Evolutionary conservation across 2,329 filamentous ascomycete species (phyloP).

Genomic region (Cytospora mali): DNA sequence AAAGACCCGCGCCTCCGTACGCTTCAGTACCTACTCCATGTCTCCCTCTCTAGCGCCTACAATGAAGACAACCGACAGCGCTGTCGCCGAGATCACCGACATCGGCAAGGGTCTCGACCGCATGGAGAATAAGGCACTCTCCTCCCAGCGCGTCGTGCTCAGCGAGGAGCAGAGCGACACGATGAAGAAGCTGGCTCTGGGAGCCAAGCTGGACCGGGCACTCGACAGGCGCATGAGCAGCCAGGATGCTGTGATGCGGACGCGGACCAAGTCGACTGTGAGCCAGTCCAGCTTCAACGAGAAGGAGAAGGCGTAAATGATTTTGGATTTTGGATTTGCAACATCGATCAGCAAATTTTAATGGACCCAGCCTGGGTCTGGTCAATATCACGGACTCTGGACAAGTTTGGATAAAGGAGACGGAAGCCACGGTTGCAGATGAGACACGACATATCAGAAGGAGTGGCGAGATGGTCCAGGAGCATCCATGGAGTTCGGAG

Average conservation of each 20-base stretch:
- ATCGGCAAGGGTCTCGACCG: slow-evolving; percentile 81
- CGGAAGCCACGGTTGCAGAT: background rate
- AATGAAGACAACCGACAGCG: slow-evolving; percentile 54
- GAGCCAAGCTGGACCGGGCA: slow-evolving; percentile 87
- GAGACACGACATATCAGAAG: background rate
- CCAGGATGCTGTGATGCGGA: slow-evolving; percentile 86
- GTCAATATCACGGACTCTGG: background rate
- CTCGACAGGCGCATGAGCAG: slow-evolving; percentile 82
- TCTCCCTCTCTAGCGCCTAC: slow-evolving; percentile 63
- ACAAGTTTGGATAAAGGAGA: background rate
- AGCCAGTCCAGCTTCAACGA: slow-evolving; percentile 41
- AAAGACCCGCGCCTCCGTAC: slow-evolving; percentile 57
- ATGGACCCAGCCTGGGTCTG: background rate
- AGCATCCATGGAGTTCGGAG: slow-evolving; percentile 21
- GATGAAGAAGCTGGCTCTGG: slow-evolving; percentile 82
- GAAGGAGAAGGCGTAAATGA: slow-evolving; percentile 39
- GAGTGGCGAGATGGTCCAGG: slow-evolving; percentile 1
- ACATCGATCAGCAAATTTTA: background rate
- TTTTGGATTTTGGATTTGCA: too few species aligned
- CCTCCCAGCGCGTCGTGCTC: slow-evolving; percentile 78
- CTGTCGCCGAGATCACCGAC: slow-evolving; percentile 61
- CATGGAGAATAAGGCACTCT: slow-evolving; percentile 85
- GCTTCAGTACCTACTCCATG: slow-evolving; percentile 64
- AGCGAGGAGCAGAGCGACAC: slow-evolving; percentile 79
- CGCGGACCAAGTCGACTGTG: slow-evolving; percentile 37